Base-by-base conservation (phyloP, 768 basidiomycete genomes). In the Sistotremastrum niveocremeum region DNA sequence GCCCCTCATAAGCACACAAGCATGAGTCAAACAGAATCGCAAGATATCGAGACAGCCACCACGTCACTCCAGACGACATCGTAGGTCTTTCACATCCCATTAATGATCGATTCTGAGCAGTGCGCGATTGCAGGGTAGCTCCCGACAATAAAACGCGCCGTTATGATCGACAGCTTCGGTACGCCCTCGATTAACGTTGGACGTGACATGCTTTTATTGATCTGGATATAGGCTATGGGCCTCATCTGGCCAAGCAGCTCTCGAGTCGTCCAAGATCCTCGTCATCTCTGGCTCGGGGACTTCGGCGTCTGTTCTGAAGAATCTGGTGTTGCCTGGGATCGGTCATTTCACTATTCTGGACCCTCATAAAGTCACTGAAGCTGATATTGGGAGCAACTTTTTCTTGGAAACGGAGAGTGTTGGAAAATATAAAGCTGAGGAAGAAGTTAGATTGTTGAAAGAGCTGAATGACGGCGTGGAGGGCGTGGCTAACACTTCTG, bases 161-260 rank as follows among this genome's bases (percentile, higher is more conserved):
- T 40, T 99, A 98, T 59, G 94, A 99, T 63, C 80, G 94, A 46
- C 94, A 99, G 63, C 75, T 98, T 34, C 73, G 93, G 89, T 89
- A 49, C 37, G 73, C 41, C 12, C 38, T 36, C 34, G 42, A 37
- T 42, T 11, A 5, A 29, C 39, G 11, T 46, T 34, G 5, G 32
- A 11, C 31, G 41, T 6, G 30, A 20, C 20, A n/a, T n/a, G 6
- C 37, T 12, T 37, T 29, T 36, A 34, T 11, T 10, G 7, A 32
- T 30, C 32, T 35, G 31, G 7, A 33, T n/a, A 20, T 56, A 87
- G 89, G 28, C 70, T 99, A 28, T 99, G 94, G 94, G 94, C 93
- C 7, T 77, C 87, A 2, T 77, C 84, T 1, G 95, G 94, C 4
- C 94, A 99, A 62, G 66, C 69, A 29, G 89, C 89, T 0, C 81